phyloP scores from a whole-genome alignment of 768 basidiomycete species.

The Lactifluus volemus region DNA sequence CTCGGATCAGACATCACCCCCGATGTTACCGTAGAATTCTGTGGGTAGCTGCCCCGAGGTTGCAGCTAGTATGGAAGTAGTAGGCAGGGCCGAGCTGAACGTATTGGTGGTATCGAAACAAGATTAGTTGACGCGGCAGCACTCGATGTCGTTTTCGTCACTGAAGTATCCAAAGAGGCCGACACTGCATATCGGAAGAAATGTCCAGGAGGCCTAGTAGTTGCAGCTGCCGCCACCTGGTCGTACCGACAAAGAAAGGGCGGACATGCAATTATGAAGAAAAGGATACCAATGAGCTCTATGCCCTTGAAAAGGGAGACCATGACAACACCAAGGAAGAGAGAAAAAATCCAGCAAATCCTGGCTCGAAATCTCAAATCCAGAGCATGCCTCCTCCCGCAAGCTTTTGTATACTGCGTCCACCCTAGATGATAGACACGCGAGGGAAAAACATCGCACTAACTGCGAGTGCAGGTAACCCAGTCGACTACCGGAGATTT shows the following conservation, averaged over 20 bases:
- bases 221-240: background rate
- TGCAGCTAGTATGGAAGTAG: background rate
- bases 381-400: background rate
- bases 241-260: background rate
- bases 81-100: background rate
- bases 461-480: constrained; percentile 1
- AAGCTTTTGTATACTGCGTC: background rate
- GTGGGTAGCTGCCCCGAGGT: constrained; percentile 3
- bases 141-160: background rate
- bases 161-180: background rate
- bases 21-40: background rate
- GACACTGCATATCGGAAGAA: background rate
- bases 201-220: background rate
- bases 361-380: background rate
- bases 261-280: background rate
- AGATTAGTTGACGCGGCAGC: background rate
- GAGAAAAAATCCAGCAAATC: background rate
- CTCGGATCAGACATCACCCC: background rate
- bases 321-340: background rate
- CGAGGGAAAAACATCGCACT: background rate
- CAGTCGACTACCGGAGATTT: background rate
- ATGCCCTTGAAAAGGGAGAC: background rate
- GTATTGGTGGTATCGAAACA: background rate
- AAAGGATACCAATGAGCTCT: background rate
- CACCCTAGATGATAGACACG: background rate